Percentiles rank a stretch among this genome's conserved stretches.
Evolutionary conservation across 805 yeast genomes (phyloP).

Genomic region (Candida michaelii): DNA sequence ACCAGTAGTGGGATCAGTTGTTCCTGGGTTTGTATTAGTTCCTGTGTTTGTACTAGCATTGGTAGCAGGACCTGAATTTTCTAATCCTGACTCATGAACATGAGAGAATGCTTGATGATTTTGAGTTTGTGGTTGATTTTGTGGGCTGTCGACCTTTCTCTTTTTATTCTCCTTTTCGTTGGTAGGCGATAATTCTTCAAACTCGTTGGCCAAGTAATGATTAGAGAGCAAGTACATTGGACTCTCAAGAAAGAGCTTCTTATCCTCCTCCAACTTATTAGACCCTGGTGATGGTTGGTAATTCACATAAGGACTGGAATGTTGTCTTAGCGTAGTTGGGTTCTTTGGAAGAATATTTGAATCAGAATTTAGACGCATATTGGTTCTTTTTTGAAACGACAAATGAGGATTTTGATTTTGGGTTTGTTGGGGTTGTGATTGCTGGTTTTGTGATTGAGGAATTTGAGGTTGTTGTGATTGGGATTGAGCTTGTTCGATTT

Average conservation of each 20-base stretch:
- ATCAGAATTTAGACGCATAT: neutral
- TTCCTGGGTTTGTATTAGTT: neutral
- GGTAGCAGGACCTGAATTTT: no score
- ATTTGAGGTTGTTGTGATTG: constrained; percentile 6
- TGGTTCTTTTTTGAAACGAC: neutral
- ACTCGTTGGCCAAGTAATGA: constrained; percentile 2
- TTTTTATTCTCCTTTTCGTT: neutral
- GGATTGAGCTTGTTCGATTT: no score
- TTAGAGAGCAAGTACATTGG: constrained; percentile 1
- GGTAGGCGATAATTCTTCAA: constrained; percentile 2
- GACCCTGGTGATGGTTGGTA: neutral
- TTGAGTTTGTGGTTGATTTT: no score
- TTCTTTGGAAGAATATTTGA: neutral
- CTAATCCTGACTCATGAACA: neutral
- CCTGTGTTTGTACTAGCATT: no score
- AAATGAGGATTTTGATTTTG: neutral
- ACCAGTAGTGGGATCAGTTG: neutral
- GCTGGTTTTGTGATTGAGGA: neutral
- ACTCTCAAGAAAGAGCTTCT: constrained; percentile 1
- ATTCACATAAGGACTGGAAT: neutral
- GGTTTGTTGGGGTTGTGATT: neutral
- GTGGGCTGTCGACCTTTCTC: neutral
- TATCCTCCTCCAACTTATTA: neutral
- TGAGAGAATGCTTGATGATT: no score
- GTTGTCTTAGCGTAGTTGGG: neutral